phyloP scores from a whole-genome alignment of 2,329 filamentous ascomycete genomes.

The Xylaria hypoxylon region DNA sequence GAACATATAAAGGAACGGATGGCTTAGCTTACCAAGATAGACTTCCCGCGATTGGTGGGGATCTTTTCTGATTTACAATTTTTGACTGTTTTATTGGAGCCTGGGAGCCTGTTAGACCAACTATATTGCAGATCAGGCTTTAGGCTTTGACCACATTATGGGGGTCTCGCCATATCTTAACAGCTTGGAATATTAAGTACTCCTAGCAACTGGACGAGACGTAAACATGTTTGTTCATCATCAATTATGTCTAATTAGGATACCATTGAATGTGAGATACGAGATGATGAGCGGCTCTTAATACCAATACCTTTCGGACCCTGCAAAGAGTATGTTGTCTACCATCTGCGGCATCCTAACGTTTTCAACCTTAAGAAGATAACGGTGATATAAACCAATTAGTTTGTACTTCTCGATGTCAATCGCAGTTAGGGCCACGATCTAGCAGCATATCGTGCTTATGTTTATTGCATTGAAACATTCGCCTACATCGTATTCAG shows the following conservation, averaged over 20 bases:
- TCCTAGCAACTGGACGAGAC: neutral
- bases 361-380: neutral
- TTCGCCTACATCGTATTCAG: neutral
- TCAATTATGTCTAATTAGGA: neutral
- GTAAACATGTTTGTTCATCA: neutral
- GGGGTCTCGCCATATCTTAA: conserved; percentile 10
- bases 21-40: conserved; percentile 33
- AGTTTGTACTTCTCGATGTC: too few relatives aligned
- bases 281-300: neutral
- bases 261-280: neutral
- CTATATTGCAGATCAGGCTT: conserved; percentile 5
- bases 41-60: conserved; percentile 21
- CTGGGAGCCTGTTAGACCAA: conserved; percentile 17
- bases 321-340: neutral
- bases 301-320: neutral
- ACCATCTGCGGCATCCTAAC: neutral
- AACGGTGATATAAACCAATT: neutral
- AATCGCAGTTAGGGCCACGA: too few relatives aligned
- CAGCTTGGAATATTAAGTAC: conserved; percentile 12
- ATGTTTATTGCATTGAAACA: too few relatives aligned
- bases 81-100: conserved; percentile 16
- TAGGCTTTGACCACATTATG: conserved; percentile 4
- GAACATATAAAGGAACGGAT: conserved; percentile 29
- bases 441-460: too few relatives aligned
- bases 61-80: conserved; percentile 20